Percentiles rank a stretch among this genome's conserved stretches.
Conservation (phyloP, 768 basidiomycete species). For the Cystofilobasidium capitatum region DNA sequence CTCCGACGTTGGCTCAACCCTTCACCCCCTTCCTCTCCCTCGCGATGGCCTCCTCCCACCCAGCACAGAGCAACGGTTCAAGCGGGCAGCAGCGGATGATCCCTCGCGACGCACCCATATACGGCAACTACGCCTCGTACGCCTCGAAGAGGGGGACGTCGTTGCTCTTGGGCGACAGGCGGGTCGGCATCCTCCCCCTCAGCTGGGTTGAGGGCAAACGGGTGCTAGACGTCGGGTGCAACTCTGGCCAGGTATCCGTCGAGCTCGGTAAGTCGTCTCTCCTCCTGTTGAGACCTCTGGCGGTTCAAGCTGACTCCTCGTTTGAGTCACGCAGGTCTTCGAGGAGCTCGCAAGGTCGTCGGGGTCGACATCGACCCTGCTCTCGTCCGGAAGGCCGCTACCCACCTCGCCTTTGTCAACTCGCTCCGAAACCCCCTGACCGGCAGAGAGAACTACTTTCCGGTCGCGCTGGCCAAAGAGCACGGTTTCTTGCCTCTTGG, state of each 20-base stretch:
- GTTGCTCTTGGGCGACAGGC: conserved; percentile 45
- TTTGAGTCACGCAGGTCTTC: not conserved
- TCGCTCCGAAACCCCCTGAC: conserved; percentile 13
- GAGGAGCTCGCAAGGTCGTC: not conserved
- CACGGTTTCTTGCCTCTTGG: conserved; percentile 20
- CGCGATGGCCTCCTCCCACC: too few relatives aligned
- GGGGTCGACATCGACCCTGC: conserved; percentile 23
- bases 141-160: conserved; percentile 53
- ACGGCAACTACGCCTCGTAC: conserved; percentile 48
- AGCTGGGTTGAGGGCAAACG: conserved; percentile 49
- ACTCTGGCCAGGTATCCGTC: conserved; percentile 74
- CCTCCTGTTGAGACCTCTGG: not conserved
- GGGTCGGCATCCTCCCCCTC: conserved; percentile 54
- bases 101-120: too few relatives aligned
- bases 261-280: conserved; percentile 56
- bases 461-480: conserved; percentile 18
- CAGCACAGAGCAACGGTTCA: too few relatives aligned
- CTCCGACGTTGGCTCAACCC: too few relatives aligned
- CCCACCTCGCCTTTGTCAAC: conserved; percentile 20
- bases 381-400: conserved; percentile 7
- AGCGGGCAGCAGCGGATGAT: too few relatives aligned
- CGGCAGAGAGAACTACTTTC: conserved; percentile 14
- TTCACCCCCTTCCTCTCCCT: too few relatives aligned
- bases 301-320: not conserved
- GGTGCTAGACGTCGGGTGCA: conserved; percentile 78